Evolutionary conservation across 2,329 filamentous ascomycete species (phyloP), one percentile per base, ranked within the genome.

Genomic region (Elsinoe arachidis): DNA sequence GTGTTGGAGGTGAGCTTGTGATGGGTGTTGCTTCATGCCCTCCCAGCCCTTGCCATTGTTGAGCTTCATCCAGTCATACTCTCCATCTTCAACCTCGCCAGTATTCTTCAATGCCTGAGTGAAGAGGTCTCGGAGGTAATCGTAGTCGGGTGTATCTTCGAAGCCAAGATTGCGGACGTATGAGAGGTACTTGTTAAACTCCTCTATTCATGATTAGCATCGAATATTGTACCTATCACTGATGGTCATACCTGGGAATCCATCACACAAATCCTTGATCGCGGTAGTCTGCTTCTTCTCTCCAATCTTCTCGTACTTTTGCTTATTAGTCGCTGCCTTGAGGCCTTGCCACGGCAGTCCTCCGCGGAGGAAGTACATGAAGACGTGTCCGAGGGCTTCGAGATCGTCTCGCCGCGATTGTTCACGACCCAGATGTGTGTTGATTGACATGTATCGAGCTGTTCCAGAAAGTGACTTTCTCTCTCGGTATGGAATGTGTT

Each of bases 11-110:
- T 88, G 86, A 66, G 87, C 86, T 72, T 89, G 80, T 19, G 82
- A 82, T 51, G 82, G 78, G 67, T 86, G 83, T 60, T 80, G 76
- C 69, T 87, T 87, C 72, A 85, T 88, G 59, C 82, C 83, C 74
- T 95, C 90, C 89, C 89, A 95, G 62, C 90, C 90, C 75, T 95
- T 93, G 65, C 86, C 86, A 75, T 90, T 89, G 78, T 90, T 93
- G 66, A 96, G 80, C 80, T 96, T 96, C 90, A 97, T 96, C 93
- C 93, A 99, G 76, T 99, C 93, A 73, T 97, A 99, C 72, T 97
- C 92, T 68, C 93, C 93, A 73, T 99, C 93, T 71, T 97, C 93
- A 7, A 96, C 86, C 67, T 96, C 91, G 57, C 91, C 91, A 1
- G 88, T 87, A 71, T 90, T 92, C 81, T 96, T 96, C 62, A 97